Evolutionary conservation across 169 alveolate species (phyloP).

Genomic region (Babesia gibsoni): DNA sequence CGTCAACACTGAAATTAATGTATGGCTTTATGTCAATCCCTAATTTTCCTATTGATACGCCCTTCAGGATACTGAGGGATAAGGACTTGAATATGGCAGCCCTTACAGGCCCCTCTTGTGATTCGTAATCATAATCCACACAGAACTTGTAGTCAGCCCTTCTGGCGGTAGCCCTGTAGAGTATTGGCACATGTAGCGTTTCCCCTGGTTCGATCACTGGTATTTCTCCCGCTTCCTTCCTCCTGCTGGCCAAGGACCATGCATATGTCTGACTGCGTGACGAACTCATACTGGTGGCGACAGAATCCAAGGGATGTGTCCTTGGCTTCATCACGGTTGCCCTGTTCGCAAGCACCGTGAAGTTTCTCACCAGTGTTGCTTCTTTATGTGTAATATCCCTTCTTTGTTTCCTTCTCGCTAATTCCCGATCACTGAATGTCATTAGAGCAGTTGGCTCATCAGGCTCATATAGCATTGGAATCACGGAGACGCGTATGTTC

Average conservation of each 20-base stretch:
- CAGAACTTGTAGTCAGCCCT: slow-evolving; percentile 3
- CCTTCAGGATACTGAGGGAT: background rate
- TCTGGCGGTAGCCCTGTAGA: slow-evolving; percentile 23
- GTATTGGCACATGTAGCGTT: slow-evolving; percentile 29
- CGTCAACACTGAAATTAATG: background rate
- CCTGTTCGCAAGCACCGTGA: background rate
- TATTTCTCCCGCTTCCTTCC: background rate
- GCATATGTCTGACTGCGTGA: background rate
- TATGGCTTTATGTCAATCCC: slow-evolving; percentile 15
- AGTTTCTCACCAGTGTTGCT: background rate
- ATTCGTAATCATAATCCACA: slow-evolving; percentile 21
- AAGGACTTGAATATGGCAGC: slow-evolving; percentile 5
- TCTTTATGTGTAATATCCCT: background rate
- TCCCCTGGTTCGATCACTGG: slow-evolving; percentile 14
- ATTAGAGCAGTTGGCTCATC: background rate
- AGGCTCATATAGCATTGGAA: slow-evolving; percentile 29
- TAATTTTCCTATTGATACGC: slow-evolving; percentile 8
- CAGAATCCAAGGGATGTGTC: background rate
- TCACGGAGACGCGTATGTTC: slow-evolving; percentile 4
- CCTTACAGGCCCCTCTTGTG: slow-evolving; percentile 7
- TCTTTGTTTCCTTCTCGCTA: slow-evolving; percentile 6
- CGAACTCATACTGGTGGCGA: background rate
- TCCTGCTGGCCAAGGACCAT: background rate
- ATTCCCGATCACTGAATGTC: slow-evolving; percentile 26
- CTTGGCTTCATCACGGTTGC: background rate